A percentile compares a stretch with the other conserved stretches of the same genome.
Conservation (phyloP, 208 protist species). For the Kentomonas sorsogonicus region DNA sequence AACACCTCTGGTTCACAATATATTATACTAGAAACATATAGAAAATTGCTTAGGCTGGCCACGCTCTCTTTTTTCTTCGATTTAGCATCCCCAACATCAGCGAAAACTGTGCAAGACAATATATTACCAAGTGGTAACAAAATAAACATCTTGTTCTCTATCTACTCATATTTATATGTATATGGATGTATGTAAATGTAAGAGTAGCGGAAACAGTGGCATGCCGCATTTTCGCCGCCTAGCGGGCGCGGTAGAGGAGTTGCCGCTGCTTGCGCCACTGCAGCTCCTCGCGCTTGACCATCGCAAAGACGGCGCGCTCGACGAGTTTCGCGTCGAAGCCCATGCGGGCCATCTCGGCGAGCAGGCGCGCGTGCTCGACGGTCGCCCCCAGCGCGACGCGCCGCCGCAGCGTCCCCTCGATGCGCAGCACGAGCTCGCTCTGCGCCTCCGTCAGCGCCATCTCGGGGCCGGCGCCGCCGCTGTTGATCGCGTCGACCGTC, state of each 20-base stretch:
- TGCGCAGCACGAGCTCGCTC: conserved; percentile 73
- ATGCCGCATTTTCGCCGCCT: not conserved
- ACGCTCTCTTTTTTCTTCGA: no score
- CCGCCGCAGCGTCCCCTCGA: conserved; percentile 81
- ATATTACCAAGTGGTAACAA: not conserved
- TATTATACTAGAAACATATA: no score
- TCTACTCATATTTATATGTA: not conserved
- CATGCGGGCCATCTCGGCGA: conserved; percentile 77
- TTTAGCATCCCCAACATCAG: no score
- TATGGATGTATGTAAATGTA: no score
- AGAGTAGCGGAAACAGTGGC: not conserved
- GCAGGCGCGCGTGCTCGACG: conserved; percentile 74
- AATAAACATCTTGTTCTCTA: conserved; percentile 1
- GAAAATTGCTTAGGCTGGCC: no score
- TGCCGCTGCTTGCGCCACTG: conserved; percentile 89
- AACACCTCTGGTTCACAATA: no score
- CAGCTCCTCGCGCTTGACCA: conserved; percentile 83
- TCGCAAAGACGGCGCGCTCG: conserved; percentile 83
- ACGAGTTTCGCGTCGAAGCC: conserved; percentile 82
- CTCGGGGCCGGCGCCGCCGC: conserved; percentile 59
- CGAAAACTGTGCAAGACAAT: no score
- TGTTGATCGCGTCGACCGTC: conserved; percentile 93
- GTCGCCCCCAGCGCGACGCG: conserved; percentile 79
- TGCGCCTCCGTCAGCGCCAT: conserved; percentile 78
- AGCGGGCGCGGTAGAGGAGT: conserved; percentile 67